These are phyloP conservation scores for Acidomyces sp. DNA, from an alignment of 495 filamentous ascomycete species.

Conservation along the genomic window DNA sequence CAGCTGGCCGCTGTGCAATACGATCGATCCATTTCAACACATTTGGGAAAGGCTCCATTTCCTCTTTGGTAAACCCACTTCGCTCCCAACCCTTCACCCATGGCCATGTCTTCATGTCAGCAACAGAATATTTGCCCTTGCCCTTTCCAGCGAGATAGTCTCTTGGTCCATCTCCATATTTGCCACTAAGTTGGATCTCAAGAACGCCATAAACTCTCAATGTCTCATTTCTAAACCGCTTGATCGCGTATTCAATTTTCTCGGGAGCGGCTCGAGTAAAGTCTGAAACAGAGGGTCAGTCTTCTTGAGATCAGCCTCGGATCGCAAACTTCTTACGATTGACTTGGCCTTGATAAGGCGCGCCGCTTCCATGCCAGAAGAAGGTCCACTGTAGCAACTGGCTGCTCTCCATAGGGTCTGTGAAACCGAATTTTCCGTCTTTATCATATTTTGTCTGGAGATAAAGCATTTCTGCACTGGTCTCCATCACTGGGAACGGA, in stretches of 20 bases:
- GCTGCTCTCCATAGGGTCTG: slow-evolving; percentile 32
- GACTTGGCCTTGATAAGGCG: no score
- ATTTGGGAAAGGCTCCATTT: slow-evolving; percentile 40
- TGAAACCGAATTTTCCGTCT: slow-evolving; percentile 34
- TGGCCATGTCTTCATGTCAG: slow-evolving; percentile 45
- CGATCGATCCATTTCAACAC: slow-evolving; percentile 42
- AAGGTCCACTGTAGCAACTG: slow-evolving; percentile 36
- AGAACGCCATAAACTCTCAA: slow-evolving; percentile 41
- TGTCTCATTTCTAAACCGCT: slow-evolving; percentile 41
- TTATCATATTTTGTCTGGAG: slow-evolving; percentile 38
- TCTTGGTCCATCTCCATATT: slow-evolving; percentile 31
- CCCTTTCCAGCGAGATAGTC: slow-evolving; percentile 43
- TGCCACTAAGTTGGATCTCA: slow-evolving; percentile 38
- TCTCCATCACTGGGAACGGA: slow-evolving; percentile 42
- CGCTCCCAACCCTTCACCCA: slow-evolving; percentile 38
- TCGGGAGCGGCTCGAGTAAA: slow-evolving; percentile 32
- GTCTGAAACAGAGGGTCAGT: no score
- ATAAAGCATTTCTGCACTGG: slow-evolving; percentile 40
- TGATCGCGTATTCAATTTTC: slow-evolving; percentile 39
- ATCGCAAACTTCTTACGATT: no score
- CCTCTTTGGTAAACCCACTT: slow-evolving; percentile 34
- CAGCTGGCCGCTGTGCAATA: slow-evolving; percentile 38
- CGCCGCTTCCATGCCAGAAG: slow-evolving; percentile 39
- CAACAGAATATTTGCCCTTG: slow-evolving; percentile 41
- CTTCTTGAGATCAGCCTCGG: no score